A percentile compares a stretch with the other conserved stretches of the same genome.
These are phyloP conservation scores for Penicillium sp. DNA, from an alignment of 2,329 filamentous ascomycete species.

Conservation along the genomic window DNA sequence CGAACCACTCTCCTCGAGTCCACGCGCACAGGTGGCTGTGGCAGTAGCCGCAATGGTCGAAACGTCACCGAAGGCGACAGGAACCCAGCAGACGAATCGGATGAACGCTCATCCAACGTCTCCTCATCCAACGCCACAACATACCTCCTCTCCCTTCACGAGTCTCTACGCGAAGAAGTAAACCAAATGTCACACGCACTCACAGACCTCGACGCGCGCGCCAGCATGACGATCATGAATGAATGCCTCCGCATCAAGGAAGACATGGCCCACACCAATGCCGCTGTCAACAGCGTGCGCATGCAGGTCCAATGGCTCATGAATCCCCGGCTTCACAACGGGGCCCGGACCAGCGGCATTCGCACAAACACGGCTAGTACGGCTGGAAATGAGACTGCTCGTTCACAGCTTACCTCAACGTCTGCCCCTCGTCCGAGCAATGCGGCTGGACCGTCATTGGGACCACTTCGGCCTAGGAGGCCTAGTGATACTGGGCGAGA, in stretches of 20 bases:
- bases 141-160: conserved; percentile 57
- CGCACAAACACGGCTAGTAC: conserved; percentile 16
- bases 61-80: conserved; percentile 10
- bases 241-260: conserved; percentile 58
- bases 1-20: conserved; percentile 36
- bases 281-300: conserved; percentile 54
- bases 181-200: conserved; percentile 51
- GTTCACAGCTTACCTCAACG: conserved; percentile 18
- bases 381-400: conserved; percentile 11
- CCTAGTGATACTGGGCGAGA: conserved; percentile 40
- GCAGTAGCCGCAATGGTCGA: conserved; percentile 2
- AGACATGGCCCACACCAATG: conserved; percentile 57
- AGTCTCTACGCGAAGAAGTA: conserved; percentile 57
- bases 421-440: conserved; percentile 27
- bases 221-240: conserved; percentile 59
- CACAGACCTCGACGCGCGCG: conserved; percentile 55
- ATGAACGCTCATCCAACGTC: conserved; percentile 21
- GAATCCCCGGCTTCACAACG: conserved; percentile 50
- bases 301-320: conserved; percentile 61
- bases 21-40: conserved; percentile 14
- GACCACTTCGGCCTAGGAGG: conserved; percentile 29
- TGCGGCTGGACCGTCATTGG: conserved; percentile 19
- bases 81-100: conserved; percentile 10
- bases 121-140: conserved; percentile 45
- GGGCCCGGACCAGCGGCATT: conserved; percentile 24